Evolutionary conservation across 768 basidiomycete genomes (phyloP).

Genomic region (Termitomyces sp.): DNA sequence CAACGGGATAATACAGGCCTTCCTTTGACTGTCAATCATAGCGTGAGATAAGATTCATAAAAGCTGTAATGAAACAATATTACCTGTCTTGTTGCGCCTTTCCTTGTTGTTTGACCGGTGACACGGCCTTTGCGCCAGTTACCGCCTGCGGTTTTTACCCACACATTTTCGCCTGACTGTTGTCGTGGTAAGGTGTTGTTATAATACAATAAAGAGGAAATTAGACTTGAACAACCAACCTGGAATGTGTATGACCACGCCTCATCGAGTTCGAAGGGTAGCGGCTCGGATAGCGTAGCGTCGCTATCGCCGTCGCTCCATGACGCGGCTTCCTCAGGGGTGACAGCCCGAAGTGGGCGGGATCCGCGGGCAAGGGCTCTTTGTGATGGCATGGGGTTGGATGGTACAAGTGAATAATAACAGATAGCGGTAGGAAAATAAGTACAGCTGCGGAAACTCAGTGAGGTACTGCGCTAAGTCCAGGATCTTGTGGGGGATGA

Average conservation of each 20-base stretch:
- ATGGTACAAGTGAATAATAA: neutral
- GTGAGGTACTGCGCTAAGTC: neutral
- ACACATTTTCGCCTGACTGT: conserved; percentile 37
- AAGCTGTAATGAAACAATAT: conserved; percentile 9
- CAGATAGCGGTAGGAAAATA: neutral
- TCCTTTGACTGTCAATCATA: conserved; percentile 29
- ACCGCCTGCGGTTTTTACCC: conserved; percentile 46
- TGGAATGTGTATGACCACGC: conserved; percentile 49
- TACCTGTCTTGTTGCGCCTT: conserved; percentile 44
- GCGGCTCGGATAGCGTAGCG: conserved; percentile 21
- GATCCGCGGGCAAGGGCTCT: conserved; percentile 8
- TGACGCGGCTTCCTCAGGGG: conserved; percentile 28
- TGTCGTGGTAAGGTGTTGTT: neutral
- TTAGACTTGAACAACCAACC: conserved; percentile 25
- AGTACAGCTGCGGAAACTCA: conserved; percentile 4
- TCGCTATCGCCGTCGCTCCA: conserved; percentile 33
- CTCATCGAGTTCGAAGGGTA: conserved; percentile 42
- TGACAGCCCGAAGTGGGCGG: conserved; percentile 22
- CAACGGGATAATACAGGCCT: conserved; percentile 51
- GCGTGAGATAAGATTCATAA: neutral
- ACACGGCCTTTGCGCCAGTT: conserved; percentile 50
- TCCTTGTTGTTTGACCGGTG: conserved; percentile 36
- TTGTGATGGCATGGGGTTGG: conserved; percentile 11
- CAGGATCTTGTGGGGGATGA: neutral
- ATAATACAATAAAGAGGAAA: neutral